Base-by-base conservation (phyloP, 352 stramenopile genomes). In the Pythium phragmitis region DNA sequence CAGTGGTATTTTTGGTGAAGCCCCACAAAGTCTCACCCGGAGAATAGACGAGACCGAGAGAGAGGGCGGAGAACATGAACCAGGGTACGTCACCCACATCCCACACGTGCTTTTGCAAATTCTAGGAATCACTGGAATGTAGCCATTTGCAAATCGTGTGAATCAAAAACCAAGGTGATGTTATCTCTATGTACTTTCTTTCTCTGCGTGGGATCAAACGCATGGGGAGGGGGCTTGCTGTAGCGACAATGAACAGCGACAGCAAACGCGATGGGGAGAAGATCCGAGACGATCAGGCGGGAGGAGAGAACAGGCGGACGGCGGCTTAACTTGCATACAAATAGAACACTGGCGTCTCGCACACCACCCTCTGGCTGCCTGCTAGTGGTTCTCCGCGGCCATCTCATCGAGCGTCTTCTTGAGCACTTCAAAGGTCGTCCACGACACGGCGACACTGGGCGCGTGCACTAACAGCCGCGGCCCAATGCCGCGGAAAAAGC, bases 401-500 rank as follows among this genome's bases (percentile, higher is more conserved):
- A 83, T 77, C 43, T 71, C 63, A 53, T 90, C 82, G 34, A 94
- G 70, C 26, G 81, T 88, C 73, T 94, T 94, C 74, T 94, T 94
- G 76, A 94, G 87, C 78, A 94, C 85, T 92, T 99, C 97, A 82
- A 99, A 99, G 36, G 96, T 98, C 50, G 97, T 99, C 97, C 98
- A 99, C 42, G 92, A 98, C 61, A 99, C 98, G 7, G 97, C 98
- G 43, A 99, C 97, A 34, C 93, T 97, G 23, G 97, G 97, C 36
- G 97, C 96, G 62, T 99, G 96, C 19, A 98, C 91, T 60, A 99
- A 77, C 58, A 99, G 67, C 34, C 97, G 85, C 17, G 97, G 95
- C 30, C 91, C 80, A 21, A 98, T 80, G 21, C 98, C 98, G 19
- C 96, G 86, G 75, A 98, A 99, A 67, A 99, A 98, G 52, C 95